Conservation (phyloP, 2,329 filamentous ascomycete genomes). For the Leptographium radiaticola region DNA sequence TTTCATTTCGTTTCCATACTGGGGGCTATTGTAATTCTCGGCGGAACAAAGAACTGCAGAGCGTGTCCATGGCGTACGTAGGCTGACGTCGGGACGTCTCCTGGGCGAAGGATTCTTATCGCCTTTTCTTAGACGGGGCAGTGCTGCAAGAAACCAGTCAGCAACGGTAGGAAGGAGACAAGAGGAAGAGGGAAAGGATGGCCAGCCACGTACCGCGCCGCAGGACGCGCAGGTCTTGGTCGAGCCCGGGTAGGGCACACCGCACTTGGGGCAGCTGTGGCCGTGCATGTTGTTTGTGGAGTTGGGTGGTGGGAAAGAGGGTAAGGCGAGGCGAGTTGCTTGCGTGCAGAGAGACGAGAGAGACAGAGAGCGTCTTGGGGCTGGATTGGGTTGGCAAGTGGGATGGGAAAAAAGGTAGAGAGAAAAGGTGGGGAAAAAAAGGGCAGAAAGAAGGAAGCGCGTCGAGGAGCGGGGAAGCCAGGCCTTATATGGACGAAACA, state of each 20-base stretch:
- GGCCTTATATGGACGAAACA: not conserved
- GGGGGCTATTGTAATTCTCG: not conserved
- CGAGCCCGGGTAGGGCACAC: conserved; percentile 27
- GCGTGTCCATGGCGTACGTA: no score
- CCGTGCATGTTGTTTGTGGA: conserved; percentile 24
- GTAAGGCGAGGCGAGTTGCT: not conserved
- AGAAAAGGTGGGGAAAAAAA: not conserved
- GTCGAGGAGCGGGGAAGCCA: not conserved
- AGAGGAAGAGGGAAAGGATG: not conserved
- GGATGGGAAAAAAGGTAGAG: not conserved
- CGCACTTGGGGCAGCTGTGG: conserved; percentile 44
- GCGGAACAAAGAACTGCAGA: not conserved
- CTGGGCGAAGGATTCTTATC: no score
- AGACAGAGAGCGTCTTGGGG: not conserved
- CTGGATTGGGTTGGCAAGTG: not conserved
- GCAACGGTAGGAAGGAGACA: not conserved
- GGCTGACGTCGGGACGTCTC: no score
- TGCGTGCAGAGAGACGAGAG: not conserved
- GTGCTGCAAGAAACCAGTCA: not conserved
- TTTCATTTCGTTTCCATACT: not conserved
- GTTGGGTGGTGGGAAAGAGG: no score
- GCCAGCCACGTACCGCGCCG: conserved; percentile 36
- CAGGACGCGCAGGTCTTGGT: conserved; percentile 42
- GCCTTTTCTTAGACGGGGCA: conserved; percentile 1
- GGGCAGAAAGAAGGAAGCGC: not conserved